Evolutionary conservation across 1,284 basidiomycete species (phyloP), one percentile per base, ranked within the genome.

Genomic region (Cutaneotrichosporon sp.): DNA sequence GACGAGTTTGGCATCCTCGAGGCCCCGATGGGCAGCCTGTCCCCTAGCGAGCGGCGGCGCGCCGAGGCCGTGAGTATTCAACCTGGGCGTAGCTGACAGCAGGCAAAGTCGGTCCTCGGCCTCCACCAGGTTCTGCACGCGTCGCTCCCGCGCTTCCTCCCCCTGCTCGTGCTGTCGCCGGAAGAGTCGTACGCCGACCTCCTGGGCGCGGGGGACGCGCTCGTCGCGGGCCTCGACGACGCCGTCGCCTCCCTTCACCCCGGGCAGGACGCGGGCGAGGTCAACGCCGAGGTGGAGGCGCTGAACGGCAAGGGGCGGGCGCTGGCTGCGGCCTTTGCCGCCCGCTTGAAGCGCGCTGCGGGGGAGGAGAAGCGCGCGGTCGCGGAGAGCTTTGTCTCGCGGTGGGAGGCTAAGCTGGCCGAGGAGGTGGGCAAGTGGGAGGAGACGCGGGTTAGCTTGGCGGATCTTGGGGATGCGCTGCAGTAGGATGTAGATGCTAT

Each of bases 121-220:
- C 62, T 78, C 31, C 69, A 74, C 59, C 76, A 77, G 52, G 63
- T 78, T 24, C 60, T 78, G 2, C 75, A 76, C 56, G 64, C 71
- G 3, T 68, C 69, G 0, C 55, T 76, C 34, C 72, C 75, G 4
- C 66, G 71, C 20, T 73, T 70, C 59, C 36, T 75, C 10, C 67
- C 67, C 2, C 60, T 64, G 0, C 66, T 73, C 7, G 27, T 54
- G 20, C 62, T 64, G 25, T 38, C 55, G 2, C 51, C 64, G 3
- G 58, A 70, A 22, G 31, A 63, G 51, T 31, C 53, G 2, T 72
- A 72, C 54, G 58, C 54, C 4, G 20, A 56, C 1, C 57, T 50
- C 51, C 20, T 52, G 57, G 2, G 66, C 63, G 27, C 54, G 42
- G 34, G 53, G 24, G 43, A 42, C 5, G 64, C 45, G 18, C 65